phyloP scores from a whole-genome alignment of 495 filamentous ascomycete genomes.

The Darksidea phi region DNA sequence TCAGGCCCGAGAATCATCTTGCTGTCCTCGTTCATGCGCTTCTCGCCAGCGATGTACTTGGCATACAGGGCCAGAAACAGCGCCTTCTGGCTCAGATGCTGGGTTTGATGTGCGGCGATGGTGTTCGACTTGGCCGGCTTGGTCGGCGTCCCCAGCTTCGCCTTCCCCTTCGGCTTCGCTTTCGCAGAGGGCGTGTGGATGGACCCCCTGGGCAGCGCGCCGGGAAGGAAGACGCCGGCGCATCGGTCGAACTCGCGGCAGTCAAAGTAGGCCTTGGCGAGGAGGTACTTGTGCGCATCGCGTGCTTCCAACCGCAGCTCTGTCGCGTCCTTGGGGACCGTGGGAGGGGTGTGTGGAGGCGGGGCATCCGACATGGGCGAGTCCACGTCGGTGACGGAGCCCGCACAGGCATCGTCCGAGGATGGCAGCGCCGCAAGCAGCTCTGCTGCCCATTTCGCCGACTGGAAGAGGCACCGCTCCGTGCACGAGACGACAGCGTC shows the following conservation, averaged over 20 bases:
- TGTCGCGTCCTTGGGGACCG: slow-evolving; percentile 51
- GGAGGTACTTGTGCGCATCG: slow-evolving; percentile 78
- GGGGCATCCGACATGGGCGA: slow-evolving; percentile 57
- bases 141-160: slow-evolving; percentile 41
- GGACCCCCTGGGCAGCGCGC: slow-evolving; percentile 63
- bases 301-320: slow-evolving; percentile 77
- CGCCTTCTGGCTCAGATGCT: slow-evolving; percentile 76
- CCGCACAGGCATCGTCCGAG: slow-evolving; percentile 44
- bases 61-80: slow-evolving; percentile 93
- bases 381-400: slow-evolving; percentile 57
- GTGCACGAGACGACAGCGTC: slow-evolving; percentile 85
- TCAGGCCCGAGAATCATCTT: slow-evolving; percentile 96
- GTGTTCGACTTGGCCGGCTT: no score
- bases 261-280: slow-evolving; percentile 95
- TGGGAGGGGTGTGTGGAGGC: slow-evolving; percentile 29
- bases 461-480: slow-evolving; percentile 92
- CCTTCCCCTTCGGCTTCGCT: slow-evolving; percentile 55
- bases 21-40: slow-evolving; percentile 90
- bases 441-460: slow-evolving; percentile 97
- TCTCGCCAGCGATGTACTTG: slow-evolving; percentile 90
- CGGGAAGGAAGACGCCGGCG: slow-evolving; percentile 82
- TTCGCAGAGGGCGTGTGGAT: slow-evolving; percentile 49
- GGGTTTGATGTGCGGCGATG: slow-evolving; percentile 48
- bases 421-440: slow-evolving; percentile 74
- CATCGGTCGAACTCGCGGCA: slow-evolving; percentile 95